Evolutionary conservation across 352 stramenopile genomes (phyloP), one percentile per base, ranked within the genome.

Genomic region (Globisporangium sylvaticum): DNA sequence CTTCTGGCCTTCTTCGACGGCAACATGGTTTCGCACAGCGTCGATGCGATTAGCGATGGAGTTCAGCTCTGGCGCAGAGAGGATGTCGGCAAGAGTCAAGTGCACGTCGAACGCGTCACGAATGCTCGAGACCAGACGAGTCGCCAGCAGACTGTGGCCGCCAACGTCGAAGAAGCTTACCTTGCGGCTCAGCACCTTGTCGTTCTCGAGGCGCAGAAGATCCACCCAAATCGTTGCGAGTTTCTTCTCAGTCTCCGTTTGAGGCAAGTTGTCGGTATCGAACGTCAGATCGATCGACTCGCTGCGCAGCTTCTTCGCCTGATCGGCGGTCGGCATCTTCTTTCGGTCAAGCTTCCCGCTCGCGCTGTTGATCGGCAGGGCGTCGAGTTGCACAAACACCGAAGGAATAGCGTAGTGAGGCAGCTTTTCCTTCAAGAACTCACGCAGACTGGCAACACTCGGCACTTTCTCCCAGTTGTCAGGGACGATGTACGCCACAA

Each of bases 401-500:
- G 82, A 88, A 27, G 88, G 88, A 31, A 96, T 91, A 2, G 86
- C 87, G 62, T 95, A 96, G 67, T 92, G 84, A 12, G 88, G 85
- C 9, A 96, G 81, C 68, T 87, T 89, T 39, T 82, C 75, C 62
- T 87, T 89, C 34, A 96, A 60, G 55, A 89, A 90, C 56, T 80
- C 71, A 24, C 83, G 83, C 50, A 94, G 75, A 57, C 77, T 88
- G 44, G 76, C 80, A 22, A 81, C 80, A 42, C 77, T 90, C 37
- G 84, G 84, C 55, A 89, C 72, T 24, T 80, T 80, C 55, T 90
- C 77, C 81, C 79, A 91, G 44, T 84, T 80, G 58, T 91, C 84
- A 9, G 87, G 84, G 8, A 95, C 85, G 64, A 97, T 90, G 72
- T 98, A 98, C 0, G 91, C 93, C 29, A 98, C 91, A 5, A 98